These are phyloP conservation scores for Solanum pennellii DNA, from an alignment of 257 asterid species.

Conservation along the genomic window DNA sequence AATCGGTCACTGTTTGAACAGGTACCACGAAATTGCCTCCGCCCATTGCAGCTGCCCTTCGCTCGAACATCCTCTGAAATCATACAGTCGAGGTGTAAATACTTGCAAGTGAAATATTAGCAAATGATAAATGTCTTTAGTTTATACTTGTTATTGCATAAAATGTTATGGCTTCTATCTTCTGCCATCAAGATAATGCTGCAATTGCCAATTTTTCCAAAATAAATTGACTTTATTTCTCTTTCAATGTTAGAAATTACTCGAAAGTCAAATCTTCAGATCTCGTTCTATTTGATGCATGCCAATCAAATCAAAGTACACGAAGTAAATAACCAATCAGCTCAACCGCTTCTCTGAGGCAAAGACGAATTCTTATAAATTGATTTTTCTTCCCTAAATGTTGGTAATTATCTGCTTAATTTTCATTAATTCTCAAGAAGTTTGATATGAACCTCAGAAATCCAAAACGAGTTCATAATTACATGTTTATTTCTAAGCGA, in stretches of 20 bases:
- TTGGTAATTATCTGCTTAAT: neutral
- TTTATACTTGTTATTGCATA: neutral
- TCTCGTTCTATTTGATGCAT: neutral
- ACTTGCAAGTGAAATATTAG: neutral
- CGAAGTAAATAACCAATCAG: neutral
- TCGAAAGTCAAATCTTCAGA: neutral
- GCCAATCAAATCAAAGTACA: neutral
- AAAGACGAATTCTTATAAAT: neutral
- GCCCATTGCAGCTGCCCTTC: conserved; percentile 75
- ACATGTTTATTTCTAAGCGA: neutral
- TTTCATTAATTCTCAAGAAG: neutral
- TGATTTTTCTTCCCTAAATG: neutral
- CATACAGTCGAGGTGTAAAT: neutral
- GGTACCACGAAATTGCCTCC: conserved; percentile 95
- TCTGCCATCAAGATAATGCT: neutral
- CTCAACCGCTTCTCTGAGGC: neutral
- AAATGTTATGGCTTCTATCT: neutral
- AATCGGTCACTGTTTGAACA: conserved; percentile 69
- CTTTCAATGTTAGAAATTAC: neutral
- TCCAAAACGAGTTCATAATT: neutral
- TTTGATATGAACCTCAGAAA: neutral
- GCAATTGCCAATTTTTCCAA: neutral
- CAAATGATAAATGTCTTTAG: neutral
- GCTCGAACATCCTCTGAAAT: conserved; percentile 56
- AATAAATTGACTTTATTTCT: neutral